Evolutionary conservation across 495 filamentous ascomycete species (phyloP).

Genomic region (Penicillium nucicola): DNA sequence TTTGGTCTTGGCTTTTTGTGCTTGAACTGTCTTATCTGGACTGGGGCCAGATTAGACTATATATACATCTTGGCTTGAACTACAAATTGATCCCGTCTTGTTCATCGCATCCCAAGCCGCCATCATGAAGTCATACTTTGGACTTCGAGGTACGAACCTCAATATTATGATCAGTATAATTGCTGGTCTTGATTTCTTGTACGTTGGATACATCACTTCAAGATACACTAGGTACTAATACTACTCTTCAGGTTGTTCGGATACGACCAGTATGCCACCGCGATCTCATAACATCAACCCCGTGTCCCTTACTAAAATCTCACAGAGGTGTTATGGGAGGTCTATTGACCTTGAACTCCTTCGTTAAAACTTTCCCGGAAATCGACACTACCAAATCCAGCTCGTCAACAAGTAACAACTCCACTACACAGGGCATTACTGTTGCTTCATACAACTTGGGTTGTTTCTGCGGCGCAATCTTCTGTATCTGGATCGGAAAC

Average conservation of each 20-base stretch:
- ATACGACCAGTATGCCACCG: constrained; percentile 34
- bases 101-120: neutral
- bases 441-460: constrained; percentile 67
- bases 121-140: constrained; percentile 48
- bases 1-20: constrained; percentile 1
- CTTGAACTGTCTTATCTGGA: neutral
- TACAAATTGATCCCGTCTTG: neutral
- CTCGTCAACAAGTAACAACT: constrained; percentile 29
- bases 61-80: constrained; percentile 9
- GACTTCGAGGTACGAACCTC: constrained; percentile 59
- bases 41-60: neutral
- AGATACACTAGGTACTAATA: constrained; percentile 1
- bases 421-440: constrained; percentile 56
- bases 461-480: constrained; percentile 66
- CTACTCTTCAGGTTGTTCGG: constrained; percentile 27
- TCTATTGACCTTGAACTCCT: constrained; percentile 49
- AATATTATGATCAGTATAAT: constrained; percentile 65
- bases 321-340: constrained; percentile 52
- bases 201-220: constrained; percentile 3
- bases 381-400: constrained; percentile 44
- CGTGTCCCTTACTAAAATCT: constrained; percentile 7
- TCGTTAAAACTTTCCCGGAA: constrained; percentile 46
- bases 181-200: constrained; percentile 67
- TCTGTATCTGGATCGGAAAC: constrained; percentile 68
- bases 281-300: neutral